Evolutionary conservation across 1,284 basidiomycete species (phyloP).

Genomic region (Mycena citricolor): DNA sequence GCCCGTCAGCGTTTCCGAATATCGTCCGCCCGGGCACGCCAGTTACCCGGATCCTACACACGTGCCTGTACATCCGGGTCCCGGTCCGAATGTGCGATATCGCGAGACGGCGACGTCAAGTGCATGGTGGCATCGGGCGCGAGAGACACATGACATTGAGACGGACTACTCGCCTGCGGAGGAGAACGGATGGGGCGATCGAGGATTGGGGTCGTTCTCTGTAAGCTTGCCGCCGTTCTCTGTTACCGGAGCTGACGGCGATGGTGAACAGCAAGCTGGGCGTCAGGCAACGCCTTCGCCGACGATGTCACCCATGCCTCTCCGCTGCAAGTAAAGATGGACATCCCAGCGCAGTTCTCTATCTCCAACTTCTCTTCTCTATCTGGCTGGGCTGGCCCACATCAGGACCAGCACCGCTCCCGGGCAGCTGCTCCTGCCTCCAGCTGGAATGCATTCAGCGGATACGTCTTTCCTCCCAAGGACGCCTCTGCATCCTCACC

Average conservation of each 20-base stretch:
- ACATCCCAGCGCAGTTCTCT: slow-evolving; percentile 1
- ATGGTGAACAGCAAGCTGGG: slow-evolving; percentile 4
- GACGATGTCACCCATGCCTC: slow-evolving; percentile 5
- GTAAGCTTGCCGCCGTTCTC: slow-evolving; percentile 6
- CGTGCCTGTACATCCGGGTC: neutral
- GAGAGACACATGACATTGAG: neutral
- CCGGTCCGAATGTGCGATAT: slow-evolving; percentile 8
- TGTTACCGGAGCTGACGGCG: too few species aligned
- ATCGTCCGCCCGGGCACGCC: too few species aligned
- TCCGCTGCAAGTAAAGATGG: neutral
- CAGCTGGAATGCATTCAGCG: too few species aligned
- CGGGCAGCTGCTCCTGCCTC: too few species aligned
- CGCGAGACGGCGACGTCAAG: neutral
- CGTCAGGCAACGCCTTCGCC: slow-evolving; percentile 12
- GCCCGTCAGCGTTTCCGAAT: too few species aligned
- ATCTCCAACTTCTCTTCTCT: slow-evolving; percentile 23
- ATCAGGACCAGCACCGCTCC: too few species aligned
- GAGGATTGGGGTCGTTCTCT: slow-evolving; percentile 9
- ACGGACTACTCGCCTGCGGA: neutral
- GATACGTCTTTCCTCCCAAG: too few species aligned
- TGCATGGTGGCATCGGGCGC: slow-evolving; percentile 15
- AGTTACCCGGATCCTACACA: too few species aligned
- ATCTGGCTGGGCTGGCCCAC: slow-evolving; percentile 21
- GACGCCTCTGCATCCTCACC: too few species aligned
- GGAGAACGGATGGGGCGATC: slow-evolving; percentile 18